Conservation (phyloP, 345 rosid genomes). For the Syzygium jambos region DNA sequence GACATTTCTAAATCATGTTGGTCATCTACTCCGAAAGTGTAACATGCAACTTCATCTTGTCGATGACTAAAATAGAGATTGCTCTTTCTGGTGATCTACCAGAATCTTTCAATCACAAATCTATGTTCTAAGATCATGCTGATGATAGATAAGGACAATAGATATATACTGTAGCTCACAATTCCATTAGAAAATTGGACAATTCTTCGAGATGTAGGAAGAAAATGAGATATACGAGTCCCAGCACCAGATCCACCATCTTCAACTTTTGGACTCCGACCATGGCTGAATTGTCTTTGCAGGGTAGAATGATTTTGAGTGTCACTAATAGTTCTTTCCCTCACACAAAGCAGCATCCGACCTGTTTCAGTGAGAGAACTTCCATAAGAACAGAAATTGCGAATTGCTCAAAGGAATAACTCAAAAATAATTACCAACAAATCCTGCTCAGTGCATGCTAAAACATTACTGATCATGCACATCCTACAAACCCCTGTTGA, state of each 20-base stretch:
- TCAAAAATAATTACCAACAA: neutral
- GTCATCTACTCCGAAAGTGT: neutral
- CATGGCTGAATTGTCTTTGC: conserved; percentile 67
- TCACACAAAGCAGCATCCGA: conserved; percentile 65
- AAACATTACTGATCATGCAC: neutral
- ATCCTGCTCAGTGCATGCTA: neutral
- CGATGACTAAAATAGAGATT: neutral
- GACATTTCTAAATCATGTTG: neutral
- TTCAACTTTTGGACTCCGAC: conserved; percentile 46
- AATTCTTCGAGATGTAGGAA: conserved; percentile 71
- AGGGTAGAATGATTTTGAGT: conserved; percentile 48
- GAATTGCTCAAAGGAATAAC: neutral
- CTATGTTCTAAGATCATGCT: neutral
- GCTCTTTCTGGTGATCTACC: neutral
- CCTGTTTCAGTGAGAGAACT: conserved; percentile 20
- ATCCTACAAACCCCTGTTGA: neutral
- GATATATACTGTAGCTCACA: conserved; percentile 19
- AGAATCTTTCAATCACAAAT: neutral
- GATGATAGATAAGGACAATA: neutral
- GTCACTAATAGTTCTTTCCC: conserved; percentile 55
- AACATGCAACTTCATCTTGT: neutral
- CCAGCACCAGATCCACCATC: conserved; percentile 46
- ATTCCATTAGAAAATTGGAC: conserved; percentile 75
- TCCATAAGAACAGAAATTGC: neutral
- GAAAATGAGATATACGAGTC: conserved; percentile 66